A percentile compares a stretch with the other conserved stretches of the same genome.
These are phyloP conservation scores for Paramecium primaurelia DNA, from an alignment of 73 alveolate species.

Conservation along the genomic window DNA sequence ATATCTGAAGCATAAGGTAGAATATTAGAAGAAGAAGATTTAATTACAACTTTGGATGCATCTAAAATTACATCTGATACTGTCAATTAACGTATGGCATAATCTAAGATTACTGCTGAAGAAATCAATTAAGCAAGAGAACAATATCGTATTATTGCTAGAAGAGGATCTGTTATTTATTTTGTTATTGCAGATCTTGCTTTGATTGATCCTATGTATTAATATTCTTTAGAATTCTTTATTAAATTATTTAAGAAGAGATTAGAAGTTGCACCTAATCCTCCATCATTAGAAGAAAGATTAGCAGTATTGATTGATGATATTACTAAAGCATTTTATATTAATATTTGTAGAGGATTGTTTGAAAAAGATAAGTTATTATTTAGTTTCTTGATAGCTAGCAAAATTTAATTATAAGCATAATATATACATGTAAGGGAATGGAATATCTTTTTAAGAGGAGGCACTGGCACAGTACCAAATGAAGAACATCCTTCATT, in stretches of 20 bases:
- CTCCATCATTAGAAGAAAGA: constrained; percentile 85
- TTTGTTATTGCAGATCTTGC: constrained; percentile 97
- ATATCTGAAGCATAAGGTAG: constrained; percentile 98
- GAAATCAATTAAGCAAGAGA: constrained; percentile 92
- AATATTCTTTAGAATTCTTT: constrained; percentile 99
- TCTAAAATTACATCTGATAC: constrained; percentile 90
- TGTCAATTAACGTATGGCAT: constrained; percentile 91
- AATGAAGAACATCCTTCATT: constrained; percentile 74
- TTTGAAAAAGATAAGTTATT: constrained; percentile 97
- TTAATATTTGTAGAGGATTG: constrained; percentile 98
- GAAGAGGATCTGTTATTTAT: constrained; percentile 97
- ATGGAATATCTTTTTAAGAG: constrained; percentile 96
- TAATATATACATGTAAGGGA: constrained; percentile 82
- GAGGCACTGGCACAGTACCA: constrained; percentile 77
- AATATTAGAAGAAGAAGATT: constrained; percentile 97
- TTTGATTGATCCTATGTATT: constrained; percentile 97
- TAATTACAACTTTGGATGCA: constrained; percentile 96
- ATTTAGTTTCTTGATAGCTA: constrained; percentile 91
- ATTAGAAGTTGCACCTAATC: constrained; percentile 90
- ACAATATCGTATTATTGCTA: constrained; percentile 93
- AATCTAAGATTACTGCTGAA: constrained; percentile 97
- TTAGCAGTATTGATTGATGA: constrained; percentile 90
- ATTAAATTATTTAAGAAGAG: constrained; percentile 96
- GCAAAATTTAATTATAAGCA: constrained; percentile 81
- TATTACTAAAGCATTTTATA: constrained; percentile 95